Base-by-base conservation (phyloP, 352 stramenopile species). In the Phytophthora quininea region DNA sequence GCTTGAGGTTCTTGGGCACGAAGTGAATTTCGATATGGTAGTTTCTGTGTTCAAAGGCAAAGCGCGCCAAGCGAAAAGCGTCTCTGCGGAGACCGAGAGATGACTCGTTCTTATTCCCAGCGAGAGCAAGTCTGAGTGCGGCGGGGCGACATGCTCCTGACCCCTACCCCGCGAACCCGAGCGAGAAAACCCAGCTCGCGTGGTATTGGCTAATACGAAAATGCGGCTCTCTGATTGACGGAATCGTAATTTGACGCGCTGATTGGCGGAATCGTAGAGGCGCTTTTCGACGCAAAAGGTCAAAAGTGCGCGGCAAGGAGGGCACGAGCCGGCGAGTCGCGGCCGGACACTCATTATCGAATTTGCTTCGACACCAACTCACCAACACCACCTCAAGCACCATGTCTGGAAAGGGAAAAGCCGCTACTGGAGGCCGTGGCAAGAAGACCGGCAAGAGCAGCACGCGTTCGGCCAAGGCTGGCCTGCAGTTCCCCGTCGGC, bases 401-500 rank as follows among this genome's bases (percentile, higher is more conserved):
- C 47, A 92, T 92, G 84, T 88, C 84, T 81, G 84, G 84, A 75
- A 92, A 92, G 65, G 84, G 84, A 78, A 91, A 91, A 76, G 71
- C 74, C 46, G 82, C 77, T 82, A 86, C 77, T 66, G 79, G 83
- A 79, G 83, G 83, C 58, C 79, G 83, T 69, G 83, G 83, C 57
- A 91, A 91, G 76, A 90, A 85, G 70, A 71, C 64, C 42, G 82
- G 81, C 54, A 91, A 91, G 73, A 69, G 69, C 53, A 73, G 54
- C 31, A 86, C 78, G 51, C 77, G 83, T 15, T 97, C 88, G 57
- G 62, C 93, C 32, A 98, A 98, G 82, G 95, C 95, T 32, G 96
- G 96, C 10, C 85, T 98, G 57, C 93, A 98, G 77, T 99, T 99
- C 80, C 96, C 95, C 45, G 95, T 98, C 0, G 95, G 93, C 64